phyloP scores from a whole-genome alignment of 2,329 filamentous ascomycete genomes.

The Fusarium ambrosium region DNA sequence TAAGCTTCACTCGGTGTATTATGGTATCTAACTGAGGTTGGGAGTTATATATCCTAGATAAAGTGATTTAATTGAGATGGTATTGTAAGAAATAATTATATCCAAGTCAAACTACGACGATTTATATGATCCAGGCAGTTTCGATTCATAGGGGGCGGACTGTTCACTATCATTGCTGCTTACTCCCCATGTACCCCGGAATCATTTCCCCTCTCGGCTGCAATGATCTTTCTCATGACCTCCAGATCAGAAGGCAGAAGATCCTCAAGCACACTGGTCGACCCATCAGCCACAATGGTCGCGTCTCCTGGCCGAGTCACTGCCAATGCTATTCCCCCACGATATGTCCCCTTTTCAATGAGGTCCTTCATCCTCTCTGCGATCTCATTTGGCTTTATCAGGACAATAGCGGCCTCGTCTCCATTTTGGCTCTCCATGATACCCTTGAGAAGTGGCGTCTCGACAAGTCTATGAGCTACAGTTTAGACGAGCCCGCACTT shows the following conservation, averaged over 20 bases:
- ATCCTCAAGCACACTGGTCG: neutral
- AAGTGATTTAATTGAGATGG: no score
- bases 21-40: no score
- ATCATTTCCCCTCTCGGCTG: neutral
- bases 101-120: no score
- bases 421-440: neutral
- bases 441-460: neutral
- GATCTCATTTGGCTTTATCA: neutral
- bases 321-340: neutral
- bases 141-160: neutral
- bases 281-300: neutral
- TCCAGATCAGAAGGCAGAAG: neutral
- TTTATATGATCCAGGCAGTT: neutral
- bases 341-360: neutral
- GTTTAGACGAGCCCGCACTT: neutral
- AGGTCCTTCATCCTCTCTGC: neutral
- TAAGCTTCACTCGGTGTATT: neutral
- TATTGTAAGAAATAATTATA: no score
- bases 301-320: neutral
- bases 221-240: neutral
- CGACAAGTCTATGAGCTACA: neutral
- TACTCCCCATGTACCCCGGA: neutral
- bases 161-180: neutral
- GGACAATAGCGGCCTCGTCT: neutral
- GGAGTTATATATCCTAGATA: no score